Conservation (phyloP, 192 early-diverging fungal genomes). For the Globomyces pollinis-pini region DNA sequence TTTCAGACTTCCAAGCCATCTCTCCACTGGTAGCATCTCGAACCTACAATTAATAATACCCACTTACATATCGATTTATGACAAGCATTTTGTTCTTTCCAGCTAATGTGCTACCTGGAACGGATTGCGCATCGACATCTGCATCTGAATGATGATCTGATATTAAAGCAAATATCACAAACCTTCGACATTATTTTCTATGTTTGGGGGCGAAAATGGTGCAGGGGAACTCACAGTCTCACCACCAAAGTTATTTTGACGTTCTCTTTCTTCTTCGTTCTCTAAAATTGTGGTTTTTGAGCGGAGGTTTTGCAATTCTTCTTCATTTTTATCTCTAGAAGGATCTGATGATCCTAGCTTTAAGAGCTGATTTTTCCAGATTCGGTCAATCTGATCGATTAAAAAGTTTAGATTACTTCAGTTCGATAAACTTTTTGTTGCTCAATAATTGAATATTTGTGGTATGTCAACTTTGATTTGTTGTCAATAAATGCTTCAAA, state of each 20-base stretch:
- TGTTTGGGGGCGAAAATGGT: conserved; percentile 17
- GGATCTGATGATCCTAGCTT: conserved; percentile 56
- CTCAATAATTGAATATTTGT: conserved; percentile 63
- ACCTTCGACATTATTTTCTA: not conserved
- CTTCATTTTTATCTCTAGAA: conserved; percentile 32
- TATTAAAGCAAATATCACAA: no score
- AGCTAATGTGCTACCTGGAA: conserved; percentile 23
- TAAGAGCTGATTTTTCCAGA: conserved; percentile 83
- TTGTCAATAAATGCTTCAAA: not conserved
- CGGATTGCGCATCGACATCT: conserved; percentile 10
- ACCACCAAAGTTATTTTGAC: conserved; percentile 15
- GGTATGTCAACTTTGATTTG: conserved; percentile 18
- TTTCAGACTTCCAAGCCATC: conserved; percentile 65
- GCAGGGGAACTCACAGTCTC: not conserved
- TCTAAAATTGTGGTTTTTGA: conserved; percentile 13
- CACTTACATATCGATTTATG: conserved; percentile 42
- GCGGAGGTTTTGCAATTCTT: conserved; percentile 16
- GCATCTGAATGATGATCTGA: conserved; percentile 10
- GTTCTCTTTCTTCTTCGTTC: conserved; percentile 24
- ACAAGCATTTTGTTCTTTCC: conserved; percentile 56
- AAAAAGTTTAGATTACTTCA: no score
- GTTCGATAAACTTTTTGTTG: conserved; percentile 91
- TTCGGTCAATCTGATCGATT: conserved; percentile 81
- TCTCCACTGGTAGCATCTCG: conserved; percentile 11
- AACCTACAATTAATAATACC: conserved; percentile 14